Conservation (phyloP, 352 stramenopile species). For the Hyphochytrium catenoides region DNA sequence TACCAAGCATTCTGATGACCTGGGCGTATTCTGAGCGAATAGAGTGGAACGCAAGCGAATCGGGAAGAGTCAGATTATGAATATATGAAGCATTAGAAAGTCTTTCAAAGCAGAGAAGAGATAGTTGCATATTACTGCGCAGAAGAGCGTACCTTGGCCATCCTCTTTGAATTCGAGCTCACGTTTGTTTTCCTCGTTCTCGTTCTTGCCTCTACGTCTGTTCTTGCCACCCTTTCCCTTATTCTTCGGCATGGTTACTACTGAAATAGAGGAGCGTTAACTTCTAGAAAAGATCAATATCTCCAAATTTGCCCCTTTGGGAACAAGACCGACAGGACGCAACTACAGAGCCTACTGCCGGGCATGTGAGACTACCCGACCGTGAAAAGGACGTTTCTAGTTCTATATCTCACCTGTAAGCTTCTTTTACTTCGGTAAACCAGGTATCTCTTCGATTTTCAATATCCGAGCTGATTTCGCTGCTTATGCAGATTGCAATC, state of each 20-base stretch:
- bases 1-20: constrained; percentile 95
- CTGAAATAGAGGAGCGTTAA: too few species aligned
- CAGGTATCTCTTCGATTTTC: too few species aligned
- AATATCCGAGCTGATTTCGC: too few species aligned
- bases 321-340: too few species aligned
- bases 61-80: constrained; percentile 7
- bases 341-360: too few species aligned
- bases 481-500: too few species aligned
- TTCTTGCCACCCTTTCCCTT: constrained; percentile 96
- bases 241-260: constrained; percentile 45
- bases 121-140: constrained; percentile 1
- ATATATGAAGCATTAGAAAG: neutral
- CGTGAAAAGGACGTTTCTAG: too few species aligned
- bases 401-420: too few species aligned
- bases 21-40: constrained; percentile 80
- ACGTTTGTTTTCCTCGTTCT: constrained; percentile 95
- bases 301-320: too few species aligned
- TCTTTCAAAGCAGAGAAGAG: neutral
- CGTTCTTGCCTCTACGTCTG: constrained; percentile 88
- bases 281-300: too few species aligned
- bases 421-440: too few species aligned
- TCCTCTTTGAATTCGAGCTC: constrained; percentile 99
- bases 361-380: too few species aligned
- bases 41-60: constrained; percentile 1
- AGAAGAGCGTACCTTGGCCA: constrained; percentile 60